Percentiles rank a stretch among this genome's conserved stretches.
Conservation (phyloP, 2,329 filamentous ascomycete species). For the Venturia effusa region DNA sequence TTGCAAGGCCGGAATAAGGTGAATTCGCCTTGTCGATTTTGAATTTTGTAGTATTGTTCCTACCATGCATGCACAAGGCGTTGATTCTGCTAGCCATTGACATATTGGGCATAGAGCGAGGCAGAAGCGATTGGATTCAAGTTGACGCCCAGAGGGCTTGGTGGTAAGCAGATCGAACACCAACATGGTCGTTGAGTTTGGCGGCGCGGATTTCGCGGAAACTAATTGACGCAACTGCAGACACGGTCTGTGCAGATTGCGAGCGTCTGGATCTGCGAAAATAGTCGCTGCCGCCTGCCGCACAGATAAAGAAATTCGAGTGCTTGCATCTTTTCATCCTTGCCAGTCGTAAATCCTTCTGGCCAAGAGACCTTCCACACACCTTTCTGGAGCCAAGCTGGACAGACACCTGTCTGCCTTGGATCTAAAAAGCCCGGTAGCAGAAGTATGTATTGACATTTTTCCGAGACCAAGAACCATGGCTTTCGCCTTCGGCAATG, state of each 20-base stretch:
- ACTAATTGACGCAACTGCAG: not conserved
- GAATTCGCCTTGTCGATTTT: not conserved
- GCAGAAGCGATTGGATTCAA: not conserved
- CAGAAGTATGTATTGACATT: not conserved
- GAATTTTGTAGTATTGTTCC: not conserved
- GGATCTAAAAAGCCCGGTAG: no score
- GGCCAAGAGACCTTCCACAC: not conserved
- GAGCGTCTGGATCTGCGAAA: not conserved
- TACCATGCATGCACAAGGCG: not conserved
- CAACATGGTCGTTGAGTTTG: not conserved
- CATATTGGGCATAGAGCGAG: not conserved
- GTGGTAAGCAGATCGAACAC: not conserved
- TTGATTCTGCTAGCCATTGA: not conserved
- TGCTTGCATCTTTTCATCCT: not conserved
- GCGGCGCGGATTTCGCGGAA: not conserved
- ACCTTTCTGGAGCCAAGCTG: not conserved
- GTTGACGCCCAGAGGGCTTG: not conserved
- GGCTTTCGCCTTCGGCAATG: not conserved
- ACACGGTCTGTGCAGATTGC: not conserved
- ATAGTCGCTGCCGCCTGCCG: not conserved
- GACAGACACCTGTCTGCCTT: not conserved
- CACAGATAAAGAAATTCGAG: not conserved
- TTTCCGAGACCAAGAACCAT: not conserved
- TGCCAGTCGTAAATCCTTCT: not conserved
- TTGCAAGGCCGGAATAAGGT: not conserved